These are phyloP conservation scores for Ustilago nuda DNA, from an alignment of 1,284 basidiomycete species.

Conservation along the genomic window DNA sequence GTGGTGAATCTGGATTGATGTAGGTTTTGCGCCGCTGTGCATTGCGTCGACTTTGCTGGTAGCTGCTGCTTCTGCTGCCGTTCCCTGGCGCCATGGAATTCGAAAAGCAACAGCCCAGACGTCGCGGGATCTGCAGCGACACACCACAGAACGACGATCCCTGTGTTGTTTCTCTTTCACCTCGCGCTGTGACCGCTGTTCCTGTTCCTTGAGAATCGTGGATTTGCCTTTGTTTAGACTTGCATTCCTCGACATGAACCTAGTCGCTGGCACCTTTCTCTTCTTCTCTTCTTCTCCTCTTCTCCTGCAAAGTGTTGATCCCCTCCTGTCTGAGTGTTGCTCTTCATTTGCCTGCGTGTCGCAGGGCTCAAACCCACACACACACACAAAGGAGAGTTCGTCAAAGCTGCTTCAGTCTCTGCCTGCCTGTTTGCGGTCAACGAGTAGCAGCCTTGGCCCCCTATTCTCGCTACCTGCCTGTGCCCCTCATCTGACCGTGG, in stretches of 20 bases:
- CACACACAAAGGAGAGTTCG: not conserved
- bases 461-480: constrained; percentile 1
- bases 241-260: constrained; percentile 17
- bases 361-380: constrained; percentile 1
- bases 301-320: not conserved
- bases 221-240: constrained; percentile 8
- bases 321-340: constrained; percentile 24
- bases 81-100: constrained; percentile 8
- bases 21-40: constrained; percentile 2
- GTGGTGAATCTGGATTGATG: not conserved
- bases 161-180: not conserved
- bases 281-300: not conserved
- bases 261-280: constrained; percentile 10
- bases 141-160: not conserved
- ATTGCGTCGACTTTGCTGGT: not conserved
- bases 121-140: constrained; percentile 10
- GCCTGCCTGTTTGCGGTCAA: not conserved
- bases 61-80: not conserved
- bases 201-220: not conserved
- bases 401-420: not conserved
- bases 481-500: constrained; percentile 1
- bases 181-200: no score
- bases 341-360: constrained; percentile 4
- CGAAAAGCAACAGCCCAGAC: constrained; percentile 11
- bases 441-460: not conserved